phyloP scores from a whole-genome alignment of 495 filamentous ascomycete species.

The Penicillium maclennaniae region DNA sequence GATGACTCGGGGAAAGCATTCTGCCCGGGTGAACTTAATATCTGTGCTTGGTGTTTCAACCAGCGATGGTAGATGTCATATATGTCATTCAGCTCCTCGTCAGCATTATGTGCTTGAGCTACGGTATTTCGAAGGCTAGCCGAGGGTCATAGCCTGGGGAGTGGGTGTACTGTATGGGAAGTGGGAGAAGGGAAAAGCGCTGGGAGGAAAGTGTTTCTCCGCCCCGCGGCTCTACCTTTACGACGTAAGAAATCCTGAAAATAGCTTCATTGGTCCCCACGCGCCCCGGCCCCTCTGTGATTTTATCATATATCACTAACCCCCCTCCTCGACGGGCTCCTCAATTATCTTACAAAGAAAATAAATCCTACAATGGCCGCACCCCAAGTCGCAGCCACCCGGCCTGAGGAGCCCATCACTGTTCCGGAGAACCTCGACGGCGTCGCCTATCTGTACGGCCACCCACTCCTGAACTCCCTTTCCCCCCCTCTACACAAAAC shows the following conservation, averaged over 20 bases:
- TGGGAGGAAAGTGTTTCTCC: slow-evolving; percentile 29
- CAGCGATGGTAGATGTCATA: background rate
- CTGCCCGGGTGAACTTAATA: slow-evolving; percentile 12
- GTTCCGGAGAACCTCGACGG: slow-evolving; percentile 35
- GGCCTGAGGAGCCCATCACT: slow-evolving; percentile 37
- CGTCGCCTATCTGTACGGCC: slow-evolving; percentile 46
- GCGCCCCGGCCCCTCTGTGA: background rate
- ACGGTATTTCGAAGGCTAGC: background rate
- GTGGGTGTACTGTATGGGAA: background rate
- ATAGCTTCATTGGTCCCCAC: slow-evolving; percentile 7
- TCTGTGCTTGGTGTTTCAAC: background rate
- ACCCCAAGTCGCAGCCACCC: slow-evolving; percentile 16
- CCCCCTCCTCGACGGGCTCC: background rate
- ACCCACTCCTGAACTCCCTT: slow-evolving; percentile 63
- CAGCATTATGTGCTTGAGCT: background rate
- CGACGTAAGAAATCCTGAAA: slow-evolving; percentile 1
- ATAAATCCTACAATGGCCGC: slow-evolving; percentile 19
- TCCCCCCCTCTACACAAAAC: slow-evolving; percentile 66
- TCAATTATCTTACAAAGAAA: background rate
- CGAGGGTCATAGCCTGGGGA: background rate
- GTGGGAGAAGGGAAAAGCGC: background rate
- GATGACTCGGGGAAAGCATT: slow-evolving; percentile 24
- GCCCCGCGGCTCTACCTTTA: slow-evolving; percentile 19
- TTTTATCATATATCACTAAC: slow-evolving; percentile 5
- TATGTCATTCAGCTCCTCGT: too few species aligned